These are phyloP conservation scores for Colletotrichum incanum DNA, from an alignment of 2,329 filamentous ascomycete species.

Conservation along the genomic window DNA sequence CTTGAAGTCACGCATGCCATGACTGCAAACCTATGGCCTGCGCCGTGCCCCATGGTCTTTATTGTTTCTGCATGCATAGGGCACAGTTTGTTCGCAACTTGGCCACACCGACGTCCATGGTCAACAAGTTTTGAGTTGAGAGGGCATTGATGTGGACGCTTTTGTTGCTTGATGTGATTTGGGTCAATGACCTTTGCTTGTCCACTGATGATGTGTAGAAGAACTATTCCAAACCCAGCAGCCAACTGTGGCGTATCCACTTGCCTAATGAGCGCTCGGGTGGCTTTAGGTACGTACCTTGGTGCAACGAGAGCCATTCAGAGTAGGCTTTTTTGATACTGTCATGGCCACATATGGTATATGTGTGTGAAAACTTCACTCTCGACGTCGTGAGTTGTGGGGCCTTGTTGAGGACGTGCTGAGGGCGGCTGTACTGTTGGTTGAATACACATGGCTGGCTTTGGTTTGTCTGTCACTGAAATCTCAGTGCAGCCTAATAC, in stretches of 20 bases:
- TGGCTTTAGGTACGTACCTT: background rate
- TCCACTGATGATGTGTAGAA: background rate
- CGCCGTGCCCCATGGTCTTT: background rate
- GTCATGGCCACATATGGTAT: background rate
- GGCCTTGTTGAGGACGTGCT: background rate
- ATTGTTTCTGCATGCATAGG: constrained; percentile 13
- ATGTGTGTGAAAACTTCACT: background rate
- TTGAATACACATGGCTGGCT: background rate
- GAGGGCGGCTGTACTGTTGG: background rate
- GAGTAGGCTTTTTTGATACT: background rate
- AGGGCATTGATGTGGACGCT: background rate
- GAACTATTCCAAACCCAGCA: background rate
- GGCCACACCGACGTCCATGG: background rate
- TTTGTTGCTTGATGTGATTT: background rate
- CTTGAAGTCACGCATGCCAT: constrained; percentile 4
- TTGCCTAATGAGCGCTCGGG: background rate
- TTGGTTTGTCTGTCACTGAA: background rate
- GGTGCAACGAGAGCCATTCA: background rate
- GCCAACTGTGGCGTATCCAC: background rate
- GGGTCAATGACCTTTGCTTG: background rate
- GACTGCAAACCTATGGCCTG: background rate
- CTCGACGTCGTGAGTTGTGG: background rate
- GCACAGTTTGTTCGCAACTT: constrained; percentile 9
- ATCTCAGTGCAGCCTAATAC: background rate
- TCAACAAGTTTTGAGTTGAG: background rate